These are phyloP conservation scores for Krasilnikovozyma curviuscula DNA, from an alignment of 768 basidiomycete genomes.

Conservation along the genomic window DNA sequence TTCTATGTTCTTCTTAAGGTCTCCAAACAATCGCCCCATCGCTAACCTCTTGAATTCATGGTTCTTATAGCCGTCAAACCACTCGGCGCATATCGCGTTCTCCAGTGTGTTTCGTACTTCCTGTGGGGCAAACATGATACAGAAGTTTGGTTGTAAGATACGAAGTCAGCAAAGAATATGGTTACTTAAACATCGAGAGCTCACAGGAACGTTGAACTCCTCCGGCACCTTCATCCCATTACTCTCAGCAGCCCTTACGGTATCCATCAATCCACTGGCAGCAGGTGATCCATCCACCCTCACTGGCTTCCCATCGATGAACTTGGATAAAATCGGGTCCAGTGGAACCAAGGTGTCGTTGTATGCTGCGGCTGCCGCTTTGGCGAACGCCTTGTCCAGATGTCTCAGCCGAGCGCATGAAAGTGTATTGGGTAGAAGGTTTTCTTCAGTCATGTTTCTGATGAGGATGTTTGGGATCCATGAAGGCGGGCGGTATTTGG, in stretches of 20 bases:
- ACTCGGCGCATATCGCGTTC: constrained; percentile 52
- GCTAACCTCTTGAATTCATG: constrained; percentile 57
- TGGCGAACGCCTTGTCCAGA: constrained; percentile 43
- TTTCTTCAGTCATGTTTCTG: constrained; percentile 52
- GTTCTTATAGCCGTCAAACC: constrained; percentile 41
- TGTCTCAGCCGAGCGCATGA: constrained; percentile 47
- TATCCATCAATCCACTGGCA: constrained; percentile 56
- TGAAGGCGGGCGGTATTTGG: constrained; percentile 10
- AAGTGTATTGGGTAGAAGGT: constrained; percentile 48
- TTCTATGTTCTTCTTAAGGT: constrained; percentile 47
- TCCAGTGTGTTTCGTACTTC: constrained; percentile 32
- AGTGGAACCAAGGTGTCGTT: constrained; percentile 43
- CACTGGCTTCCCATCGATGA: constrained; percentile 46
- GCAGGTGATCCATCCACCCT: constrained; percentile 57
- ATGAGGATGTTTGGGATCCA: constrained; percentile 18
- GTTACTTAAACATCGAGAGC: constrained; percentile 36
- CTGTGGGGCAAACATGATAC: background rate
- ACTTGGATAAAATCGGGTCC: constrained; percentile 34
- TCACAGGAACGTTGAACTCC: constrained; percentile 52
- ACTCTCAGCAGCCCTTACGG: constrained; percentile 48
- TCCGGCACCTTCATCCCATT: constrained; percentile 52
- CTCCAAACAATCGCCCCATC: constrained; percentile 53
- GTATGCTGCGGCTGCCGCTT: constrained; percentile 41
- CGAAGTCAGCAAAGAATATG: constrained; percentile 32
- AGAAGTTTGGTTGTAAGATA: background rate